Evolutionary conservation across 2,329 filamentous ascomycete species (phyloP).

Genomic region (Penicillium aurantiogriseum): DNA sequence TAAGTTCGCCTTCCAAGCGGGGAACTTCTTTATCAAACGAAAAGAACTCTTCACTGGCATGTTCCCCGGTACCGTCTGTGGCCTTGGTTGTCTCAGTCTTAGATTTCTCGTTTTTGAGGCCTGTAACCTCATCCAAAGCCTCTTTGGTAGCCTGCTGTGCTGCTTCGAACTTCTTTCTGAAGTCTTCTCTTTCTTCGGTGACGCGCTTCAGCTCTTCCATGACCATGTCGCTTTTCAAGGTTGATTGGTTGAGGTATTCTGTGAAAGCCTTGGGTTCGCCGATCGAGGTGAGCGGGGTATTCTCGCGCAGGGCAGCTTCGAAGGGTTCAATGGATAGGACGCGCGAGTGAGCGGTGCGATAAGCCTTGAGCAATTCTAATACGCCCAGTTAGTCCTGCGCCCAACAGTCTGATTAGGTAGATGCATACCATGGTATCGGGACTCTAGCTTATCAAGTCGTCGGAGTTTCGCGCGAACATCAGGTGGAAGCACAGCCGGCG

Average conservation of each 20-base stretch:
- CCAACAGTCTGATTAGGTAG: conserved; percentile 1
- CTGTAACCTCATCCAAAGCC: conserved; percentile 63
- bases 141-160: conserved; percentile 62
- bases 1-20: conserved; percentile 71
- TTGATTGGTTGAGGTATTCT: conserved; percentile 87
- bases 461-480: conserved; percentile 74
- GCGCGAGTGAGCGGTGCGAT: conserved; percentile 83
- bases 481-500: conserved; percentile 61
- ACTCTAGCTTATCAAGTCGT: conserved; percentile 86
- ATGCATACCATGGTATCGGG: conserved; percentile 72
- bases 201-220: conserved; percentile 90
- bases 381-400: conserved; percentile 4
- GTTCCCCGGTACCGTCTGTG: conserved; percentile 23
- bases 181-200: conserved; percentile 73
- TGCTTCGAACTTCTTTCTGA: conserved; percentile 74
- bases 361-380: conserved; percentile 84
- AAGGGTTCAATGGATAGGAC: conserved; percentile 89
- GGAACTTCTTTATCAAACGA: conserved; percentile 88
- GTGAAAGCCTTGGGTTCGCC: conserved; percentile 77
- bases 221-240: conserved; percentile 84
- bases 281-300: conserved; percentile 88
- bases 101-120: conserved; percentile 45
- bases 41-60: conserved; percentile 72
- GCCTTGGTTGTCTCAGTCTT: conserved; percentile 10
- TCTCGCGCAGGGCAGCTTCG: conserved; percentile 84